A percentile compares a stretch with the other conserved stretches of the same genome.
Evolutionary conservation across 2,329 filamentous ascomycete genomes (phyloP).

Genomic region (Sclerotinia sclerotiorum): DNA sequence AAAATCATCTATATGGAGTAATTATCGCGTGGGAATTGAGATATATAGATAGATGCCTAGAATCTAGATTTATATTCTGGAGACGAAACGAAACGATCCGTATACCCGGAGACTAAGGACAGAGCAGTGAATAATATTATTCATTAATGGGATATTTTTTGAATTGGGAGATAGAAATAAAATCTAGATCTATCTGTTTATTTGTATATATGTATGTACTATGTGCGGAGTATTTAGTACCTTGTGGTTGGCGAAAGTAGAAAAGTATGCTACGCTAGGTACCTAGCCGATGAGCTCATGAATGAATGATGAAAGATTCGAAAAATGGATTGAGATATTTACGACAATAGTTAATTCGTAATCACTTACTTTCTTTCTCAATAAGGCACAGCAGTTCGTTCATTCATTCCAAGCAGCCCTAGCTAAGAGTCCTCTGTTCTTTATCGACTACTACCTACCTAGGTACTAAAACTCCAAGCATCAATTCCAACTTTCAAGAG

Average conservation of each 20-base stretch:
- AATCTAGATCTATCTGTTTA: background rate
- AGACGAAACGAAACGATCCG: background rate
- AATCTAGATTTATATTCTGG: background rate
- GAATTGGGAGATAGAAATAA: slow-evolving; percentile 17
- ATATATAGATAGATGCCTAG: background rate
- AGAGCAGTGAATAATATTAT: too few species aligned
- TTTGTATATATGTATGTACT: too few species aligned
- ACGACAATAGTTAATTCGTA: background rate
- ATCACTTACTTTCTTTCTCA: background rate
- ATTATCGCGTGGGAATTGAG: background rate
- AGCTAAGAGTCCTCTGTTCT: too few species aligned
- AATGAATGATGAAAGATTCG: background rate
- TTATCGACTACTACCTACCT: background rate
- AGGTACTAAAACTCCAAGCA: background rate
- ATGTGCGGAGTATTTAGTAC: too few species aligned
- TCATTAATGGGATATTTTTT: background rate
- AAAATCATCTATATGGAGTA: background rate
- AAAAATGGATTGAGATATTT: background rate
- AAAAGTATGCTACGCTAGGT: background rate
- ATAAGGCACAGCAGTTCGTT: background rate
- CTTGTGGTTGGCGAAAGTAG: background rate
- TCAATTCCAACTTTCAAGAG: too few species aligned
- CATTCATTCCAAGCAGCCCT: too few species aligned
- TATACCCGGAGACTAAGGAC: background rate
- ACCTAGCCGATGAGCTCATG: too few species aligned